Percentiles rank a stretch among this genome's conserved stretches.
These are phyloP conservation scores for Collariella sp. DNA, from an alignment of 495 filamentous ascomycete genomes.

Conservation along the genomic window DNA sequence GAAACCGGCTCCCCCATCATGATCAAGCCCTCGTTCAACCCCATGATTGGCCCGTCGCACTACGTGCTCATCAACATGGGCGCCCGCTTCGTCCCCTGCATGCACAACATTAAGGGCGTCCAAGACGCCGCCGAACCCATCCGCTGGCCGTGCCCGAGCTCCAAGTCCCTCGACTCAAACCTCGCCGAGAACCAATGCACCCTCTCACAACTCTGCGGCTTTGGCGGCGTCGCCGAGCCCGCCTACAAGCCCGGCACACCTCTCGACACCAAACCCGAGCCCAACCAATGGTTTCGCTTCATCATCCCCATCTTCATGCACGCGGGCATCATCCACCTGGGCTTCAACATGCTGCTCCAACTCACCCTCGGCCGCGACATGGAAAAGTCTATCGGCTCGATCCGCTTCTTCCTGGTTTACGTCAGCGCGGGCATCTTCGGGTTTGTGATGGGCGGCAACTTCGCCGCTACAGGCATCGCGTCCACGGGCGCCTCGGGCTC, in stretches of 20 bases:
- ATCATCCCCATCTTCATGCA: constrained; percentile 94
- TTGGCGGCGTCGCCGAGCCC: constrained; percentile 61
- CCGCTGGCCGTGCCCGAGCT: constrained; percentile 69
- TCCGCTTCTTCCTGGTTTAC: constrained; percentile 84
- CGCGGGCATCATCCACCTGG: constrained; percentile 86
- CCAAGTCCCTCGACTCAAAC: constrained; percentile 46
- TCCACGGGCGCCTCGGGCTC: constrained; percentile 83
- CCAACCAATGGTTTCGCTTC: constrained; percentile 95
- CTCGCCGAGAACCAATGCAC: constrained; percentile 49
- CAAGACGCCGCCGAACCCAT: constrained; percentile 38
- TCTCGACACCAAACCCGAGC: constrained; percentile 38
- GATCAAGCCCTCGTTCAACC: constrained; percentile 80
- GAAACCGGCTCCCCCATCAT: constrained; percentile 72
- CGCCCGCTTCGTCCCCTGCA: constrained; percentile 84
- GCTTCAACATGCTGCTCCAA: constrained; percentile 89
- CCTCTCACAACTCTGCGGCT: constrained; percentile 73
- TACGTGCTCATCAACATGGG: constrained; percentile 95
- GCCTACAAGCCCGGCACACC: constrained; percentile 35
- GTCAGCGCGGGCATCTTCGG: constrained; percentile 89
- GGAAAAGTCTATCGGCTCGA: constrained; percentile 75
- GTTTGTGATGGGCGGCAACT: constrained; percentile 92
- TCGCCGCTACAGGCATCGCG: constrained; percentile 65
- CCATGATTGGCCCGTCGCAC: constrained; percentile 90
- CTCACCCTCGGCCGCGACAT: constrained; percentile 81
- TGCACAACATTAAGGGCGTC: constrained; percentile 68